Evolutionary conservation across 2,329 filamentous ascomycete species (phyloP), one percentile per base, ranked within the genome.

Genomic region (Aciculosporium take): DNA sequence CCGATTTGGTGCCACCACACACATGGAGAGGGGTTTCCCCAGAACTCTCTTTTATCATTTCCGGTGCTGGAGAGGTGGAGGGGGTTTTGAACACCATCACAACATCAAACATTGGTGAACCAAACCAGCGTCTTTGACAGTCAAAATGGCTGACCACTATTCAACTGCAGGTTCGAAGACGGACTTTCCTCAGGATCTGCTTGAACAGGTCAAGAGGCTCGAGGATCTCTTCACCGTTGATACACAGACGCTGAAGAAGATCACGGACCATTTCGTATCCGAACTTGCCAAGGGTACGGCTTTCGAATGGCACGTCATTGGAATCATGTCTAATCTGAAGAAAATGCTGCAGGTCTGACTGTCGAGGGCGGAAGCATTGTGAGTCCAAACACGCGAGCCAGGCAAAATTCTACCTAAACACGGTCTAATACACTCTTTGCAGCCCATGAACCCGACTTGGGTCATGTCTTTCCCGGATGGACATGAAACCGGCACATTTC

Each of bases 381-480:
- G 63, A 71, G 84, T 71, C 17, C 7, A 33, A n/a, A 21, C 12
- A 32, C 7, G 15, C 5, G 18, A 10, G 17, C 17, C n/a, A 24
- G 25, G 3, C 18, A 17, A 13, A n/a, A 7, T 30, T 7, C 18
- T 23, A n/a, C 15, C 3, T 9, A 21, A 27, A 17, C 17, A 3
- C 17, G 28, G 20, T 40, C 44, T 57, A 55, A 46, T 24, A 58
- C 34, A 9, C n/a, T 8, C 17, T 5, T 24, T 6, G 38, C 37
- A 94, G 85, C 88, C 89, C 45, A 95, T 96, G 89, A 95, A 95
- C 66, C 84, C 89, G 45, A 94, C 88, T 42, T 95, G 89, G 89
- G 87, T 93, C 48, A 87, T 94, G 78, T 76, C 76, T 36, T 86
- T 86, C 61, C 89, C 89, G 18, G 82, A 81, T 57, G 89, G 89